Evolutionary conservation across 202 grass and related monocot genomes (phyloP).

Genomic region (Musa balbisiana): DNA sequence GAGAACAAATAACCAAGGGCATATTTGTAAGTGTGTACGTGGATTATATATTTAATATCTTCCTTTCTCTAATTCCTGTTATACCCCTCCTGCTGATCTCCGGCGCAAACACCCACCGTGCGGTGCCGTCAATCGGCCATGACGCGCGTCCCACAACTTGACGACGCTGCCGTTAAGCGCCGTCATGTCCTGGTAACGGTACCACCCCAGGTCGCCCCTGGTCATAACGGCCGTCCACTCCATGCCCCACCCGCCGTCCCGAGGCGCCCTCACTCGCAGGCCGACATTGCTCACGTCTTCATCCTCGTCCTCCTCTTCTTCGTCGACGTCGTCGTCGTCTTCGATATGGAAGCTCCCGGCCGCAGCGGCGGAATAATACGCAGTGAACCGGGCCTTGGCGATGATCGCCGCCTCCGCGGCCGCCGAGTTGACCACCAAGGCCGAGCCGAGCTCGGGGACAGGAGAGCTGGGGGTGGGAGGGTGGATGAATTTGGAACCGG

Average conservation of each 20-base stretch:
- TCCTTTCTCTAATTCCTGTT: too few relatives aligned
- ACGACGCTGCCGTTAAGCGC: slow-evolving; percentile 25
- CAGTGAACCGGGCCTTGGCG: slow-evolving; percentile 56
- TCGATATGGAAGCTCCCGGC: slow-evolving; percentile 24
- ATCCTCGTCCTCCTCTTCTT: neutral
- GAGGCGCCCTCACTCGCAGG: neutral
- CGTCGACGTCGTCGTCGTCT: neutral
- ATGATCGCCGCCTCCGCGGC: neutral
- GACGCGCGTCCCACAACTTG: neutral
- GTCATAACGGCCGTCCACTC: neutral
- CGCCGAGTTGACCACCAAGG: neutral
- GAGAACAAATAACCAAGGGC: too few relatives aligned
- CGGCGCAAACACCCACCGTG: neutral
- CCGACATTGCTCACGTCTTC: neutral
- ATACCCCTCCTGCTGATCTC: neutral
- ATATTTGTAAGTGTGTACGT: too few relatives aligned
- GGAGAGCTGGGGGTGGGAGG: neutral
- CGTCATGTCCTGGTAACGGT: slow-evolving; percentile 17
- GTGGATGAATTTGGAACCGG: slow-evolving; percentile 16
- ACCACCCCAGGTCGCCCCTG: slow-evolving; percentile 6
- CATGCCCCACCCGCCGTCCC: neutral
- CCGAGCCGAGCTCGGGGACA: neutral
- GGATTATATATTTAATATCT: too few relatives aligned
- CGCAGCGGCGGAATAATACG: slow-evolving; percentile 33
- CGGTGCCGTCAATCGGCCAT: neutral